phyloP scores from a whole-genome alignment of 2,329 filamentous ascomycete species.

The Myriosclerotinia scirpicola region DNA sequence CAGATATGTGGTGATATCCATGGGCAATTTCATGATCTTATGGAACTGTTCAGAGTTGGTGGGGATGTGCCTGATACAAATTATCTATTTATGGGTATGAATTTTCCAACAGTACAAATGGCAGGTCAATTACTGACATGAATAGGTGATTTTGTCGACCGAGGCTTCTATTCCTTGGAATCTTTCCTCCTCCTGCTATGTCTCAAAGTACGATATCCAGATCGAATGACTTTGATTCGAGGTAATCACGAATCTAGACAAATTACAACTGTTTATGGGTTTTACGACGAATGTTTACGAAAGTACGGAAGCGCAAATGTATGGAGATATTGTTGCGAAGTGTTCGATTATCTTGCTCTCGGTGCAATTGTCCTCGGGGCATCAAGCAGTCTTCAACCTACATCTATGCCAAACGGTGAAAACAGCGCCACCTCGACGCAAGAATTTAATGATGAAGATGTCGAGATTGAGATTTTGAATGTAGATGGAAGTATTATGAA shows the following conservation, averaged over 20 bases:
- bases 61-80: constrained; percentile 94
- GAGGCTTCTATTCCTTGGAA: constrained; percentile 96
- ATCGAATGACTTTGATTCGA: constrained; percentile 93
- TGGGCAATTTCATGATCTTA: constrained; percentile 93
- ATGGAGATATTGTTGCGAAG: constrained; percentile 95
- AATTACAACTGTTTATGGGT: constrained; percentile 96
- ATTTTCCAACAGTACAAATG: not conserved
- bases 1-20: constrained; percentile 96
- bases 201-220: constrained; percentile 94
- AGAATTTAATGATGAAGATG: constrained; percentile 63
- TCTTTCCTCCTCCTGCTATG: constrained; percentile 93
- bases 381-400: constrained; percentile 59
- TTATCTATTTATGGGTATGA: constrained; percentile 92
- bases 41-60: constrained; percentile 93
- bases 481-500: constrained; percentile 77
- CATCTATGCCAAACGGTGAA: constrained; percentile 42
- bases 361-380: constrained; percentile 96
- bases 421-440: constrained; percentile 48
- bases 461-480: constrained; percentile 92
- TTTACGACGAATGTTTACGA: constrained; percentile 94
- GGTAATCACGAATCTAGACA: constrained; percentile 96
- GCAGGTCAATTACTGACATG: constrained; percentile 25
- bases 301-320: constrained; percentile 98
- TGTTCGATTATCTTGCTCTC: constrained; percentile 98
- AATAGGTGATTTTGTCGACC: constrained; percentile 90